These are phyloP conservation scores for Xylaria bambusicola DNA, from an alignment of 495 filamentous ascomycete genomes.

Conservation along the genomic window DNA sequence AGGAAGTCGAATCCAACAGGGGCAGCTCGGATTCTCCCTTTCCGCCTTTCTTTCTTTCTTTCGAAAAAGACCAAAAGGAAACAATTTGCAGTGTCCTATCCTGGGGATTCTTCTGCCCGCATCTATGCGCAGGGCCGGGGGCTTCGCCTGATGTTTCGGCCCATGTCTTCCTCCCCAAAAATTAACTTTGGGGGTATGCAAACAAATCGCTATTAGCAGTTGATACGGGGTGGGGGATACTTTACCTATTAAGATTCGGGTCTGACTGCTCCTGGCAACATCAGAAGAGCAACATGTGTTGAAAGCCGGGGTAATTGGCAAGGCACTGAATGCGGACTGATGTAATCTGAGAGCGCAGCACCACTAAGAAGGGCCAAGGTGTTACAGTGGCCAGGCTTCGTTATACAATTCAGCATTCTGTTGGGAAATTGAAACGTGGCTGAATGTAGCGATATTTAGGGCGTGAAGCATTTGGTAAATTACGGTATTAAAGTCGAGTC, in stretches of 20 bases:
- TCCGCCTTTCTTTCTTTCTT: no score
- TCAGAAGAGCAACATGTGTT: not conserved
- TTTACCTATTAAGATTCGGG: conserved; percentile 14
- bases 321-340: not conserved
- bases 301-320: not conserved
- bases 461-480: conserved; percentile 32
- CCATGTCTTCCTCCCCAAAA: not conserved
- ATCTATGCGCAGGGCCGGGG: not conserved
- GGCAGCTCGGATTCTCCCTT: no score
- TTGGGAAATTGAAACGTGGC: conserved; percentile 25
- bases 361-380: conserved; percentile 21
- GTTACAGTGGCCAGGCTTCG: conserved; percentile 24
- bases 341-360: conserved; percentile 12
- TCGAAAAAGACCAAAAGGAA: no score
- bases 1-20: not conserved
- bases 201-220: conserved; percentile 13
- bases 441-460: conserved; percentile 33
- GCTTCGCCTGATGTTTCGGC: no score
- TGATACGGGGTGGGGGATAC: conserved; percentile 9
- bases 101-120: not conserved
- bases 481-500: conserved; percentile 39
- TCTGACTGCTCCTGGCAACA: conserved; percentile 6
- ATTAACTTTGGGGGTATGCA: not conserved
- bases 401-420: conserved; percentile 30
- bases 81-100: no score